Base-by-base conservation (phyloP, 2,329 filamentous ascomycete species). In the Aspergillus quadricinctus region DNA sequence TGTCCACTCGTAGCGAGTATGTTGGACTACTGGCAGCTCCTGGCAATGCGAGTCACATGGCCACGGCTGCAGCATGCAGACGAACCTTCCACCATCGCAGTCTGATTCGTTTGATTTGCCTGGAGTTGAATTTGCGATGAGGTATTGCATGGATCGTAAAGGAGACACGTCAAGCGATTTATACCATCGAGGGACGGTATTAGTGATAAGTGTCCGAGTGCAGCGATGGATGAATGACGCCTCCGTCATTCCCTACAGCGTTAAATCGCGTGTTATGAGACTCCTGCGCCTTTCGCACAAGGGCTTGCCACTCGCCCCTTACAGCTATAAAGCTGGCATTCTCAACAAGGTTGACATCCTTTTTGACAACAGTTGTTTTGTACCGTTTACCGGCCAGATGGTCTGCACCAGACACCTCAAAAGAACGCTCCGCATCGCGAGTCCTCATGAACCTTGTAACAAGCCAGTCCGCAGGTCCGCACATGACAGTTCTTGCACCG, bases 371-470 rank as follows among this genome's bases (percentile, higher is more conserved):
- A 14, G 14, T 17, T 1, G 31, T 37, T 35, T 35, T 37, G 31
- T 37, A 5, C 2, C 14, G n/a, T n/a, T 17, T 17, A 46, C 43
- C 43, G 23, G 43, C 23, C 21, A 14, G 11, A 23, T 23, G 43
- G 23, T 23, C n/a, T 48, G 19, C 21, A 51, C 25, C n/a, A 53
- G 8, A 45, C n/a, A 54, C 43, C 23, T 17, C 62, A 72, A 46
- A 73, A 77, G 57, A 77, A 76, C 7, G 74, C 71, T 28, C 74
- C 74, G 65, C 76, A 78, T 52, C 75, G 70, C 45, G 75, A 77
- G 57, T 78, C 78, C 61, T 78, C 76, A 69, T 80, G 78, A 3
- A 73, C 65, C 53, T 69, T 73, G 61, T 78, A 79, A 63, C 78
- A 80, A 50, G 76, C 77, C 55, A 79, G 58, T 40, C 78, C 75